phyloP scores from a whole-genome alignment of 2,329 filamentous ascomycete species.

The Fusarium anthophilum region DNA sequence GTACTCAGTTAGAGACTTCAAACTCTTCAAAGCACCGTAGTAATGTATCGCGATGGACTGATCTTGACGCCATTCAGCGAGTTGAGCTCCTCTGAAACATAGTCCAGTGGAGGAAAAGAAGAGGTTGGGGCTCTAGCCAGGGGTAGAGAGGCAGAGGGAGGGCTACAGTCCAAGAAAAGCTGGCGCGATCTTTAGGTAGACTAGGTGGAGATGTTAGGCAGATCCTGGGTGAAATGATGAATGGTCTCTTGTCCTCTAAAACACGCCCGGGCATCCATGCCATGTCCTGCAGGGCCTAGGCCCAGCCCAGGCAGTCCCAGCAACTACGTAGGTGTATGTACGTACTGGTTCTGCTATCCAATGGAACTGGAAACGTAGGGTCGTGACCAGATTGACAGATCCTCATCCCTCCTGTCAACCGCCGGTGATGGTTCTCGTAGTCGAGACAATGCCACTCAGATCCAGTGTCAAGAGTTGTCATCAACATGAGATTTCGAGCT shows the following conservation, averaged over 20 bases:
- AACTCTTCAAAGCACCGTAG: neutral
- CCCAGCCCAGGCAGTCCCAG: slow-evolving; percentile 8
- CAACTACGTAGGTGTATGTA: slow-evolving; percentile 8
- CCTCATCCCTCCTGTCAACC: neutral
- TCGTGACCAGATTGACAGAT: slow-evolving; percentile 20
- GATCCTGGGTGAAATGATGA: slow-evolving; percentile 23
- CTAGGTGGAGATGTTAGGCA: slow-evolving; percentile 38
- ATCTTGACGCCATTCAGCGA: neutral
- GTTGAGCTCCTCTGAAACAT: neutral
- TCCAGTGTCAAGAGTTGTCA: neutral
- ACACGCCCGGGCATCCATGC: slow-evolving; percentile 1
- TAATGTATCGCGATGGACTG: neutral
- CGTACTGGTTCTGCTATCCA: neutral
- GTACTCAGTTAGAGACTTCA: neutral
- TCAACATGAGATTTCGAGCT: neutral
- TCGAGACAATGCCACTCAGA: neutral
- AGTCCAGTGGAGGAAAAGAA: neutral
- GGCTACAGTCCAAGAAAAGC: slow-evolving; percentile 21
- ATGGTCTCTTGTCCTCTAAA: slow-evolving; percentile 7
- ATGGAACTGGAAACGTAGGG: slow-evolving; percentile 10
- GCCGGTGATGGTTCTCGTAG: neutral
- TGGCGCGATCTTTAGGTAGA: slow-evolving; percentile 39
- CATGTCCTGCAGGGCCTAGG: slow-evolving; percentile 37
- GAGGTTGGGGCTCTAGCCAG: slow-evolving; percentile 20
- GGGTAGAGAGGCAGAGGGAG: slow-evolving; percentile 7